These are phyloP conservation scores for Ulmus americana DNA, from an alignment of 331 rosid genomes.

Conservation along the genomic window DNA sequence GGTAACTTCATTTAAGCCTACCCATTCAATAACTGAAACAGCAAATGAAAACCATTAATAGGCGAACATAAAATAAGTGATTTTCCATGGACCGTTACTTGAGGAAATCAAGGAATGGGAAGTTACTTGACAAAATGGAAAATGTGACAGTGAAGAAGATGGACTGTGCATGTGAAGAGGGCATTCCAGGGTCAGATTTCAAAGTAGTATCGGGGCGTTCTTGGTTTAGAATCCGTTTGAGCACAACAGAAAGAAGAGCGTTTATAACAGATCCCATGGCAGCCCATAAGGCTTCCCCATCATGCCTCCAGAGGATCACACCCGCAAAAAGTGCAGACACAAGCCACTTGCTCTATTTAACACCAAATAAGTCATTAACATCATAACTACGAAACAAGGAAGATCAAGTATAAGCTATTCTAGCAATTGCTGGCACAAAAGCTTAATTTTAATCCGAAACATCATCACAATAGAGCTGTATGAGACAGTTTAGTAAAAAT, in stretches of 20 bases:
- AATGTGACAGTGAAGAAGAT: conserved; percentile 54
- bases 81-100: not conserved
- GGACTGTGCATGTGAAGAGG: conserved; percentile 85
- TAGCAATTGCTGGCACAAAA: not conserved
- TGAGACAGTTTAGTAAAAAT: too few species aligned
- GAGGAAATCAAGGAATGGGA: conserved; percentile 13
- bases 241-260: conserved; percentile 39
- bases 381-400: not conserved
- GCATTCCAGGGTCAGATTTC: conserved; percentile 93
- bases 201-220: conserved; percentile 58
- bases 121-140: conserved; percentile 55
- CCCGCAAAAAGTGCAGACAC: conserved; percentile 46
- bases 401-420: not conserved
- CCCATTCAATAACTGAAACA: conserved; percentile 62
- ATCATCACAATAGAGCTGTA: too few species aligned
- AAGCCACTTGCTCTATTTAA: conserved; percentile 82
- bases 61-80: conserved; percentile 6
- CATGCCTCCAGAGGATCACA: conserved; percentile 69
- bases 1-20: conserved; percentile 47
- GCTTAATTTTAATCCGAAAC: not conserved
- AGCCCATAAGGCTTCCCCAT: conserved; percentile 72
- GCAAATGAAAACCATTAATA: conserved; percentile 7
- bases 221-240: conserved; percentile 68
- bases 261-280: conserved; percentile 63
- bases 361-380: conserved; percentile 19